These are phyloP conservation scores for Isabelozyma pseudorhagii DNA, from an alignment of 805 yeast species.

Conservation along the genomic window DNA sequence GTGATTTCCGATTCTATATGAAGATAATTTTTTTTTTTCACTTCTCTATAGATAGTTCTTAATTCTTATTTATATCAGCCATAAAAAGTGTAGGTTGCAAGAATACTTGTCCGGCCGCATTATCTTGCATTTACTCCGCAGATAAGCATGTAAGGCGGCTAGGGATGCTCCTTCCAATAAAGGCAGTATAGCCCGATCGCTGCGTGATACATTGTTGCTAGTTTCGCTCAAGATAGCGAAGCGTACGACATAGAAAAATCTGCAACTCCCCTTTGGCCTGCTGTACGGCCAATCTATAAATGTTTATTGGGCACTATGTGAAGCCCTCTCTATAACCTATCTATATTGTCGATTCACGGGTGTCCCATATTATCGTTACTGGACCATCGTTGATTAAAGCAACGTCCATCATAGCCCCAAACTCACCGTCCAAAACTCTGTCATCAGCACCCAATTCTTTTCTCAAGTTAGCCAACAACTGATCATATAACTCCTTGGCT, in stretches of 20 bases:
- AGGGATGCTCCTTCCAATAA: too few relatives aligned
- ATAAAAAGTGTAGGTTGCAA: too few relatives aligned
- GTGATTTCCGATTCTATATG: neutral
- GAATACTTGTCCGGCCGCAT: too few relatives aligned
- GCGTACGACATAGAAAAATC: too few relatives aligned
- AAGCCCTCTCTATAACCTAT: slow-evolving; percentile 1
- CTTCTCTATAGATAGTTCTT: neutral
- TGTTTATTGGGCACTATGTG: too few relatives aligned
- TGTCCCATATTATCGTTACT: slow-evolving; percentile 80
- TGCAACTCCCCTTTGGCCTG: too few relatives aligned
- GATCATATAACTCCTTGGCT: slow-evolving; percentile 51
- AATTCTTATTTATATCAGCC: neutral
- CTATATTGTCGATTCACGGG: slow-evolving; percentile 34
- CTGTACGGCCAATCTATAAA: too few relatives aligned
- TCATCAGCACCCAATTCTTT: slow-evolving; percentile 52
- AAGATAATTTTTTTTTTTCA: neutral
- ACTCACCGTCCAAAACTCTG: slow-evolving; percentile 80
- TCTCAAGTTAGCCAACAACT: slow-evolving; percentile 47
- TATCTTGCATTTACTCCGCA: too few relatives aligned
- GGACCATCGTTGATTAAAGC: slow-evolving; percentile 89
- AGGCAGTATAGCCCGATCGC: too few relatives aligned
- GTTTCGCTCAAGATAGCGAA: too few relatives aligned
- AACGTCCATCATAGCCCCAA: slow-evolving; percentile 98
- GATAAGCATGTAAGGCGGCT: too few relatives aligned
- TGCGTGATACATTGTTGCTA: too few relatives aligned